Evolutionary conservation across 148 eudicot species (phyloP).

Genomic region (Rhododendron ferrugineum): DNA sequence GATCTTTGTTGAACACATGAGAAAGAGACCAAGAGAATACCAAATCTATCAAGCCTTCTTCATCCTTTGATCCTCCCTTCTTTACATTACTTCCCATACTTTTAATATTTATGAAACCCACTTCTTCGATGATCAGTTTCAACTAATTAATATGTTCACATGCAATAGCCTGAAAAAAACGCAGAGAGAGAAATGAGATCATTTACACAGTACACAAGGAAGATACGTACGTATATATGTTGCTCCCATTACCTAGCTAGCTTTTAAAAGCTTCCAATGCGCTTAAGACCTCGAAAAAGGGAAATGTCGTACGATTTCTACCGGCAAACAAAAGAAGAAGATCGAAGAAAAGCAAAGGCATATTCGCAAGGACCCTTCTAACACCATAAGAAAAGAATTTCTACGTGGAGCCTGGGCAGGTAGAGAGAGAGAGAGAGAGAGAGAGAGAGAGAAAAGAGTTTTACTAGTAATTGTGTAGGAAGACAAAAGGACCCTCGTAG

Average conservation of each 20-base stretch:
- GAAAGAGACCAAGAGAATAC: slow-evolving; percentile 43
- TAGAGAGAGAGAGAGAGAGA: neutral
- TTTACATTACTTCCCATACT: neutral
- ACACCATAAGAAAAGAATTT: neutral
- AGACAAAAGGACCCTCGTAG: neutral
- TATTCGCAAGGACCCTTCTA: neutral
- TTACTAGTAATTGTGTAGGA: neutral
- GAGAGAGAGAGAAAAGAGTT: neutral
- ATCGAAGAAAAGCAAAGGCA: neutral
- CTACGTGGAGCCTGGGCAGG: neutral
- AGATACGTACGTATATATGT: neutral
- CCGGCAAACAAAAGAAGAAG: neutral
- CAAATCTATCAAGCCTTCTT: slow-evolving; percentile 16
- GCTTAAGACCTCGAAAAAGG: neutral
- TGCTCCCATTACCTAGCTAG: neutral
- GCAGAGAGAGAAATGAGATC: neutral
- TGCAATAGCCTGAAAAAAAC: neutral
- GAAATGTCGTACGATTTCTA: neutral
- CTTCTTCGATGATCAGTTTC: neutral
- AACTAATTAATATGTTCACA: neutral
- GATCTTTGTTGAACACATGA: slow-evolving; percentile 35
- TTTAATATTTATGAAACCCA: neutral
- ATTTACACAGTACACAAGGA: neutral
- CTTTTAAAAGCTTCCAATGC: neutral
- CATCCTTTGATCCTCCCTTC: neutral